Base-by-base conservation (phyloP, 345 rosid species). In the Acer yangbiense region DNA sequence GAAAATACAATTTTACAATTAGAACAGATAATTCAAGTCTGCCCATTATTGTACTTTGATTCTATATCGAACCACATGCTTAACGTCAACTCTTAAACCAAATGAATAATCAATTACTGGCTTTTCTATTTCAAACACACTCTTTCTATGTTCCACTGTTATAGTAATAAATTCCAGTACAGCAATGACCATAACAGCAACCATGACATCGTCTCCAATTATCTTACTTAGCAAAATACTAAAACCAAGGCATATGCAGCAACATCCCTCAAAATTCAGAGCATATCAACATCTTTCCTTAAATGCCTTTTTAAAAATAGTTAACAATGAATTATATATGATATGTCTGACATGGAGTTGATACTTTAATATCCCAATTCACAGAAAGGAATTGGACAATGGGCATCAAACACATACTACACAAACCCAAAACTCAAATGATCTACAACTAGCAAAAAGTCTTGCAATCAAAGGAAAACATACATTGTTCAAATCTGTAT, bases 101-200 rank as follows among this genome's bases (percentile, higher is more conserved):
- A 27, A 46, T 14, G 25, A 68, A 48, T 46, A 17, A 11, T 61
- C 25, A 23, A 41, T 44, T 27, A 20, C n/a, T n/a, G 61, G 44
- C 60, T 11, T 44, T 27, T 57, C 41, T 62, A 57, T 57, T 46
- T 64, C 60, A 64, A 63, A 46, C 27, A 62, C 43, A 74, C 46
- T 63, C 16, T 44, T 18, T 32, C 48, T 23, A 29, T 9, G 29
- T 44, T 32, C 23, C 35, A 9, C 16, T 7, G 39, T 48, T 27
- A 27, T 58, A 48, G 44, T 72, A 48, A 60, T 73, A 20, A 73
- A 60, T 41, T 73, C 66, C 52, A 18, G 25, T 63, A 27, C 12
- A 50, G 32, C 41, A 23, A 62, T 12, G 50, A 63, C 12, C 77
- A 62, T 61, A 62, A 44, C 11, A 62, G 32, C 52, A 63, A 44